Evolutionary conservation across 805 yeast species (phyloP).

Genomic region (Torulaspora maleeae): DNA sequence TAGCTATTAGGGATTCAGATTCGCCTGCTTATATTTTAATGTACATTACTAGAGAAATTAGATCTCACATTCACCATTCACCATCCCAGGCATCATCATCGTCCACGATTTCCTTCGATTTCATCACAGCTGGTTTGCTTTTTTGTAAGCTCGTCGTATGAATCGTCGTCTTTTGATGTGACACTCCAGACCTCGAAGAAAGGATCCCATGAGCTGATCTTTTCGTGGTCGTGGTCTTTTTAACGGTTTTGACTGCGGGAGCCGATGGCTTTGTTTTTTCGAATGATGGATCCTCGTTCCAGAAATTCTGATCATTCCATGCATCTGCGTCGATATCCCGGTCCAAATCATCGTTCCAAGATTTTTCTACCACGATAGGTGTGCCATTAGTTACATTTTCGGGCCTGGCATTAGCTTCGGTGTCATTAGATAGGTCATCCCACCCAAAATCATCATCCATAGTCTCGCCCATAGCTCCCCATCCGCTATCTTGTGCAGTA

Average conservation of each 20-base stretch:
- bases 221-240: conserved; percentile 2
- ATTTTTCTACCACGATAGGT: conserved; percentile 16
- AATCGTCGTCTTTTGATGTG: background rate
- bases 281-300: conserved; percentile 10
- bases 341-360: conserved; percentile 24
- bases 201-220: conserved; percentile 7
- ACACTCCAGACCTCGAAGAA: conserved; percentile 7
- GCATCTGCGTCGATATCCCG: conserved; percentile 11
- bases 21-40: conserved; percentile 9
- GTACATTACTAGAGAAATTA: conserved; percentile 1
- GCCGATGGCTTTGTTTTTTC: background rate
- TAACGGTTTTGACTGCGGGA: background rate
- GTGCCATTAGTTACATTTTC: conserved; percentile 3
- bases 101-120: conserved; percentile 2
- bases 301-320: conserved; percentile 13
- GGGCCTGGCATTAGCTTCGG: background rate
- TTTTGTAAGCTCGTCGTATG: conserved; percentile 1
- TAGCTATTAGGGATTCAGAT: conserved; percentile 25
- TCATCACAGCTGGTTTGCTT: background rate
- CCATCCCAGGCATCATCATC: conserved; percentile 28
- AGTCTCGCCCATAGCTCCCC: conserved; percentile 15
- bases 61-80: conserved; percentile 18
- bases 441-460: conserved; percentile 35
- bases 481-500: background rate
- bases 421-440: conserved; percentile 15